Conservation (phyloP, 2,329 filamentous ascomycete genomes). For the Fusarium sublunatum region DNA sequence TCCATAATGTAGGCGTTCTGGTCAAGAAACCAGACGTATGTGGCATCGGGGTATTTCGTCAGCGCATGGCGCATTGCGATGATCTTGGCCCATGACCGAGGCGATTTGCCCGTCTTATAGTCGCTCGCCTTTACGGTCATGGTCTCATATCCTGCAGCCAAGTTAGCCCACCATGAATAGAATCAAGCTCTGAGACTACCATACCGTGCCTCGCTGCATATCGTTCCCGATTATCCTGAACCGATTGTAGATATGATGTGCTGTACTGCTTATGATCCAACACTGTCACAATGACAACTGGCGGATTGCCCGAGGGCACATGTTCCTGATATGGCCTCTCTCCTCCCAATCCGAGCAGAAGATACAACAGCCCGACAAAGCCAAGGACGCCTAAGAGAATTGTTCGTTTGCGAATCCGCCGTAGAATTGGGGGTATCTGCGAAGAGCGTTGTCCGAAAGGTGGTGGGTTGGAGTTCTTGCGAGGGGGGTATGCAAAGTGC, state of each 20-base stretch:
- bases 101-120: conserved; percentile 74
- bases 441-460: conserved; percentile 74
- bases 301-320: conserved; percentile 65
- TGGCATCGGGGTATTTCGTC: conserved; percentile 78
- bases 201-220: conserved; percentile 90
- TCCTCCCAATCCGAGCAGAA: conserved; percentile 60
- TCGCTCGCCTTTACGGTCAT: conserved; percentile 83
- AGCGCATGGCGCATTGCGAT: conserved; percentile 91
- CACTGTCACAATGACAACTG: conserved; percentile 85
- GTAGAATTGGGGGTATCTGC: conserved; percentile 62
- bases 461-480: conserved; percentile 82
- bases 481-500: conserved; percentile 90
- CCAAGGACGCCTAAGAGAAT: conserved; percentile 65
- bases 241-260: conserved; percentile 74
- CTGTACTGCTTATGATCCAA: conserved; percentile 75
- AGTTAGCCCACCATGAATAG: conserved; percentile 11
- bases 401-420: conserved; percentile 72
- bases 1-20: conserved; percentile 91
- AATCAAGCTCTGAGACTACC: conserved; percentile 35
- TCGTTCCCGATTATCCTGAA: conserved; percentile 83
- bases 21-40: conserved; percentile 89
- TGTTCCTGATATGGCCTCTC: conserved; percentile 50
- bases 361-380: conserved; percentile 69
- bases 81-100: conserved; percentile 78
- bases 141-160: conserved; percentile 78